Evolutionary conservation across 1,139 yeast genomes (phyloP), one percentile per base, ranked within the genome.

Genomic region (Suhomyces bribrorum): DNA sequence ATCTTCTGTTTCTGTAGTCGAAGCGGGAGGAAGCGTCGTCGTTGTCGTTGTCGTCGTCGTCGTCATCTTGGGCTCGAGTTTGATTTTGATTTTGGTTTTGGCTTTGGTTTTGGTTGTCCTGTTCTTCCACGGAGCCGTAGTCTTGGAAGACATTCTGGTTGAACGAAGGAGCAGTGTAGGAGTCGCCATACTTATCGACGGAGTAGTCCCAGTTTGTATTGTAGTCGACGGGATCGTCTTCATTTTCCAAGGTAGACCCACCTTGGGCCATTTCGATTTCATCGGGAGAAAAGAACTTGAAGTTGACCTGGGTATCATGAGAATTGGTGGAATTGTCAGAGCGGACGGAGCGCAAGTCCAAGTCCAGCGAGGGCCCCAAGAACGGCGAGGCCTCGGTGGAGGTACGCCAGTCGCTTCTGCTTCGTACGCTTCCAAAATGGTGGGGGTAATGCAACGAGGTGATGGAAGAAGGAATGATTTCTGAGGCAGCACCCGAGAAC

Each of bases 231-330:
- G 73, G 73, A 37, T 69, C 76, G 32, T 69, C 72, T 2, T 69
- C 72, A 48, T 78, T 76, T 40, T 85, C 89, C 49, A 85, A 64
- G 1, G 94, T 86, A 1, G 95, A 85, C 1, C 94, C 79, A 33
- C 97, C 97, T 38, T 86, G 94, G 1, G 97, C 97, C 43, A 73
- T 70, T 53, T 85, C 90, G 33, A 92, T 81, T 52, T 88, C 95
- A 43, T 85, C 88, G 7, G 84, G 71, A 7, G 92, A 79, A 61
- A 92, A 92, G 59, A 89, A 90, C 45, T 79, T 75, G 64, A 92
- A 92, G 34, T 73, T 61, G 14, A 68, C 69, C 35, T 58, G 60
- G 5, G 64, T 61, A 31, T 69, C 74, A 26, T 55, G 48, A 3
- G 73, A 66, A 15, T 44, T 47, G n/a, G 46, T 43, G 5, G 71